Evolutionary conservation across 257 asterid genomes (phyloP).

Genomic region (Solanum rostratum): DNA sequence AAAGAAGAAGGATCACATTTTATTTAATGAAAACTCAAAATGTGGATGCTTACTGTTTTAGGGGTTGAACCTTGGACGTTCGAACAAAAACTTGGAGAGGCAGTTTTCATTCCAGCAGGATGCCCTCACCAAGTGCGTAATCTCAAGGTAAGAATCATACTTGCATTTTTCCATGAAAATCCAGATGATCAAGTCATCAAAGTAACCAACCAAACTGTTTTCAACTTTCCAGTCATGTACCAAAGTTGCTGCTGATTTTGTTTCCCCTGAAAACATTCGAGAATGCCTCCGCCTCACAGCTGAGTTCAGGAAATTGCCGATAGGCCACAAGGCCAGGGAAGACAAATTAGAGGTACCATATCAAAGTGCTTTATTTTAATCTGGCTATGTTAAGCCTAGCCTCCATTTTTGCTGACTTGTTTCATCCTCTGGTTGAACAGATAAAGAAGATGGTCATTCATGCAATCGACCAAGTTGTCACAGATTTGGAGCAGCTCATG

Average conservation of each 20-base stretch:
- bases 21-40: neutral
- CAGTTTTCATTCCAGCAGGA: slow-evolving; percentile 94
- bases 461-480: slow-evolving; percentile 50
- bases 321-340: slow-evolving; percentile 75
- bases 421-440: slow-evolving; percentile 24
- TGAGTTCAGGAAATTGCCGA: slow-evolving; percentile 85
- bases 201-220: neutral
- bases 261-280: slow-evolving; percentile 76
- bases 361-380: neutral
- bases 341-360: slow-evolving; percentile 81
- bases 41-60: slow-evolving; percentile 6
- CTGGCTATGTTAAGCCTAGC: neutral
- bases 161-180: neutral
- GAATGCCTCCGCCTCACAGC: slow-evolving; percentile 73
- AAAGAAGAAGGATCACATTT: neutral
- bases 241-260: slow-evolving; percentile 88
- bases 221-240: slow-evolving; percentile 67
- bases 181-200: neutral
- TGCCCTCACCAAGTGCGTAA: slow-evolving; percentile 98
- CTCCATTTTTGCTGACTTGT: neutral
- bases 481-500: slow-evolving; percentile 45
- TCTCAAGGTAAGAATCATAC: slow-evolving; percentile 45
- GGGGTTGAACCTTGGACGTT: slow-evolving; percentile 96
- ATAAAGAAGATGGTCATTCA: slow-evolving; percentile 84
- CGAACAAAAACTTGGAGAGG: slow-evolving; percentile 82